A percentile compares a stretch with the other conserved stretches of the same genome.
These are phyloP conservation scores for Leccinum longicurvipes DNA, from an alignment of 768 basidiomycete genomes.

Conservation along the genomic window DNA sequence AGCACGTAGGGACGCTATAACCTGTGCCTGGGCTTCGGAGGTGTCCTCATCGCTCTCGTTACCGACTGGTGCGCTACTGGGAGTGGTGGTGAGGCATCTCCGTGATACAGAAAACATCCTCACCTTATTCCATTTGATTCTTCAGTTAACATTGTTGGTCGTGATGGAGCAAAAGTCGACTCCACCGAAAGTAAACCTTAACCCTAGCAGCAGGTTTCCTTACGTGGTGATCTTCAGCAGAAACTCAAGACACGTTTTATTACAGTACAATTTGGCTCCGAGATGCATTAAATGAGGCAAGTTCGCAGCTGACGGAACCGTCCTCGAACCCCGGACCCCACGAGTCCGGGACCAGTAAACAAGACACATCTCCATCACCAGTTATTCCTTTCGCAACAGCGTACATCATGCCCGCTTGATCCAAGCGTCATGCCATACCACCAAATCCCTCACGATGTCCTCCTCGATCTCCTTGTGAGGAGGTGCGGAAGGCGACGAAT, in stretches of 20 bases:
- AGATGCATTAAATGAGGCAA: too few relatives aligned
- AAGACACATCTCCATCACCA: too few relatives aligned
- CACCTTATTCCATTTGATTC: constrained; percentile 14
- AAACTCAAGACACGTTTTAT: too few relatives aligned
- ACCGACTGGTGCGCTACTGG: constrained; percentile 1
- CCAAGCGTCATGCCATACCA: constrained; percentile 73
- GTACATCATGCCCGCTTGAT: constrained; percentile 29
- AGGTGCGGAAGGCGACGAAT: constrained; percentile 34
- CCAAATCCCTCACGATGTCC: constrained; percentile 76
- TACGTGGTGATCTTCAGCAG: neutral
- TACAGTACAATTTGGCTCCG: too few relatives aligned
- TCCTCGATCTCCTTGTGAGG: constrained; percentile 84
- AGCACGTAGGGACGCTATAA: constrained; percentile 73
- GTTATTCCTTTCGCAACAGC: neutral
- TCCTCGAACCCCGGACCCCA: too few relatives aligned
- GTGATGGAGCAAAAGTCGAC: neutral
- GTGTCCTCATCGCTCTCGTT: constrained; percentile 30
- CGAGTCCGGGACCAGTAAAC: neutral
- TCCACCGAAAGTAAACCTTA: constrained; percentile 16
- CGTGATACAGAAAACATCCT: neutral
- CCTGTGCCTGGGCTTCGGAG: constrained; percentile 73
- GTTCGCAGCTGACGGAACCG: neutral
- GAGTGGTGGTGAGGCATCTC: constrained; percentile 4
- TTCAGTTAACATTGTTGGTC: constrained; percentile 10
- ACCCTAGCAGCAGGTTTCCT: constrained; percentile 5